Percentiles rank a stretch among this genome's conserved stretches.
phyloP scores from a whole-genome alignment of 208 protist species.

The Leishmania tropica region DNA sequence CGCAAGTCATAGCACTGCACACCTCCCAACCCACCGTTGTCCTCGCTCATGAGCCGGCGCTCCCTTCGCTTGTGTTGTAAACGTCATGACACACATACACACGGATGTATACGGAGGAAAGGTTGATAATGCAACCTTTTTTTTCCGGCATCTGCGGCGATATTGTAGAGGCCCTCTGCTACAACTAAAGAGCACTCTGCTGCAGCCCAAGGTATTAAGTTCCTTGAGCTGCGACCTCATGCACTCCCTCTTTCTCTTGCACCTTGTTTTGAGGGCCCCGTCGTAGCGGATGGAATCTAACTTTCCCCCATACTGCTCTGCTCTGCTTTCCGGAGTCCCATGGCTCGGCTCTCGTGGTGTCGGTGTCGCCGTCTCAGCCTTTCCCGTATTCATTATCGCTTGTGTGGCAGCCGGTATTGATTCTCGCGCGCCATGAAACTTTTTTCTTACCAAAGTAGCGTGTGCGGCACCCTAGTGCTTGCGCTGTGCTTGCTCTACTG shows the following conservation, averaged over 20 bases:
- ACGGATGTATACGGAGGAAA: neutral
- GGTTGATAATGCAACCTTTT: no score
- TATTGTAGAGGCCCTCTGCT: neutral
- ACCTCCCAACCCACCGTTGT: neutral
- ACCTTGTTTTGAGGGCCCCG: neutral
- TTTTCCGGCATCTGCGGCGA: neutral
- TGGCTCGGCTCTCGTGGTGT: neutral
- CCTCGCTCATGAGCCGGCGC: neutral
- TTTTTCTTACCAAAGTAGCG: constrained; percentile 1
- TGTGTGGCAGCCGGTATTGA: neutral
- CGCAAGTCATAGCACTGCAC: neutral
- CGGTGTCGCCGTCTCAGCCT: neutral
- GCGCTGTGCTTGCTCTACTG: constrained; percentile 17
- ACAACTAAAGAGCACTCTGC: constrained; percentile 3
- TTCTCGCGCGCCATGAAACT: neutral
- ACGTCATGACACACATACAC: constrained; percentile 14
- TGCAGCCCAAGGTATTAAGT: neutral
- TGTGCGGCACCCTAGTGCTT: constrained; percentile 7
- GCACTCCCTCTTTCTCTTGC: neutral
- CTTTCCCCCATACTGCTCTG: neutral
- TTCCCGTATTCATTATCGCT: neutral
- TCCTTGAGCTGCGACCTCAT: neutral
- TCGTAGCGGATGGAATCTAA: neutral
- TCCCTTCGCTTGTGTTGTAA: neutral
- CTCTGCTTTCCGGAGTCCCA: neutral